These are phyloP conservation scores for Penicillium robsamsonii DNA, from an alignment of 495 filamentous ascomycete species.

Conservation along the genomic window DNA sequence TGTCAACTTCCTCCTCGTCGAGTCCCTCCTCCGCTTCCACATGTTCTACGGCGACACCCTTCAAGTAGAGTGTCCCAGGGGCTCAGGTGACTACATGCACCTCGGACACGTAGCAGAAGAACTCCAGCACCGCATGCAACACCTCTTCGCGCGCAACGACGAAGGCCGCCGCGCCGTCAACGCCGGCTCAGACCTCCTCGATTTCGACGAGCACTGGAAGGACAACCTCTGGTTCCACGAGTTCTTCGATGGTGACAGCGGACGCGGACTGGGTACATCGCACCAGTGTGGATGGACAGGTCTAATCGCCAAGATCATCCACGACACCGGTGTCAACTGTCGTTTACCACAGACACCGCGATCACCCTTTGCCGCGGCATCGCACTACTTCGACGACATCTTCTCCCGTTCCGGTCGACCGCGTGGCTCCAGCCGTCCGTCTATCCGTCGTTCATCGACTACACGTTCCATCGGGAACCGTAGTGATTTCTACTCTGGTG, in stretches of 20 bases:
- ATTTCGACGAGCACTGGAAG: conserved; percentile 89
- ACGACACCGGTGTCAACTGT: conserved; percentile 91
- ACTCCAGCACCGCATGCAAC: conserved; percentile 90
- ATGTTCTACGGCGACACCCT: conserved; percentile 90
- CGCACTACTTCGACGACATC: conserved; percentile 94
- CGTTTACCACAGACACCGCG: conserved; percentile 90
- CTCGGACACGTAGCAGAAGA: conserved; percentile 95
- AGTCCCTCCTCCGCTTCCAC: conserved; percentile 87
- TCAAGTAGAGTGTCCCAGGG: conserved; percentile 89
- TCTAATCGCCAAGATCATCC: conserved; percentile 91
- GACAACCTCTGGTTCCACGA: conserved; percentile 95
- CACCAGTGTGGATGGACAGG: conserved; percentile 99
- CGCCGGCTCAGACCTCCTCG: conserved; percentile 73
- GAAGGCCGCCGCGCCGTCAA: conserved; percentile 86
- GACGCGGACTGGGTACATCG: conserved; percentile 84
- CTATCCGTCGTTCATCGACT: conserved; percentile 77
- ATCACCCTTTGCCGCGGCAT: conserved; percentile 74
- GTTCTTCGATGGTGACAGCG: conserved; percentile 92
- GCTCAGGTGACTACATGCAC: conserved; percentile 94
- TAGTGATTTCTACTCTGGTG: conserved; percentile 67
- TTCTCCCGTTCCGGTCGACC: conserved; percentile 55
- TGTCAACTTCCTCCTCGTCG: conserved; percentile 92
- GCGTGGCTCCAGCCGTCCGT: conserved; percentile 37
- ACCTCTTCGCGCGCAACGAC: conserved; percentile 79
- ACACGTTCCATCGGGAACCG: conserved; percentile 79